Base-by-base conservation (phyloP, 352 stramenopile species). In the Phytopythium litorale region DNA sequence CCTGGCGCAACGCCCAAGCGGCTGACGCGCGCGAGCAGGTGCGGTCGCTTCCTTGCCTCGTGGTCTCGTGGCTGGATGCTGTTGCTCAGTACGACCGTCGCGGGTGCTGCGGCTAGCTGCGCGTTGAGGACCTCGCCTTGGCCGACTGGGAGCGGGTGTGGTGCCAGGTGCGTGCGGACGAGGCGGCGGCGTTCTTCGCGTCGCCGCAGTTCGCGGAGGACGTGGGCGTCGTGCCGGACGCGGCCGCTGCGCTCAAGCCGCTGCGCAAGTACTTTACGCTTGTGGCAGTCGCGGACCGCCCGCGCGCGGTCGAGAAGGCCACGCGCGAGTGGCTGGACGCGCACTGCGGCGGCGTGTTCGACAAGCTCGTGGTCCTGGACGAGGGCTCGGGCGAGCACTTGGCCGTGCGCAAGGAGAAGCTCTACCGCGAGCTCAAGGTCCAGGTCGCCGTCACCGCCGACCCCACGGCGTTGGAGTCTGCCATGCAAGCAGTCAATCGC, bases 311-410 rank as follows among this genome's bases (percentile, higher is more conserved):
- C 30, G 84, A 92, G 67, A 88, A 79, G 55, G 67, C 72, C n/a
- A 91, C 84, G 28, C 77, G 81, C 48, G 81, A 89, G 70, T 92
- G 84, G 84, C 64, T 92, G 19, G 84, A 92, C 54, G 60, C 65
- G 37, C 58, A 88, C 58, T 91, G 84, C 45, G 15, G 59, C 6
- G 81, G 78, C 7, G 73, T 92, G 13, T 92, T 92, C 30, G 81
- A 91, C 66, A 91, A 86, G 58, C 72, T 92, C 23, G 64, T 90
- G 46, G 88, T 92, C 60, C 64, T 89, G 38, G 81, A 89, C 54
- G 76, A 75, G 18, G 74, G 70, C 37, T 63, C 53, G 23, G 58
- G 64, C 18, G 75, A 78, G 25, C 66, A 77, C n/a, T 28, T 76
- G 15, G 51, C 81, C 11, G 48, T 66, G 45, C 77, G 76, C 40